Conservation (phyloP, 768 basidiomycete species). For the Pulveroboletus ravenelii region DNA sequence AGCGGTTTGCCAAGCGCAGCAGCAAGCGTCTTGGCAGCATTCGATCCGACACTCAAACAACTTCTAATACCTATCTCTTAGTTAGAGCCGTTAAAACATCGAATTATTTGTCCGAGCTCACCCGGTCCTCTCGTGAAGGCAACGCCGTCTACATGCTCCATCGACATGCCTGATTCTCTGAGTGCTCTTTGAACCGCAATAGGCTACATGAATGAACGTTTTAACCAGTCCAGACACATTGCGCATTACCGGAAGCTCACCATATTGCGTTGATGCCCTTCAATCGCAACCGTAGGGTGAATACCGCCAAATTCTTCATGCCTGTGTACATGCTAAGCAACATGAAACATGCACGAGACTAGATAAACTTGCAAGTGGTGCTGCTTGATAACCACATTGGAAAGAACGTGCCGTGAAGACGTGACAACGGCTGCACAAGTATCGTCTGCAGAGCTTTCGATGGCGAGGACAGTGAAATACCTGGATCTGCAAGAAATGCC, state of each 20-base stretch:
- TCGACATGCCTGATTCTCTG: slow-evolving; percentile 51
- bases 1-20: slow-evolving; percentile 73
- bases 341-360: not conserved
- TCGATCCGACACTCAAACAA: slow-evolving; percentile 73
- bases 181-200: slow-evolving; percentile 66
- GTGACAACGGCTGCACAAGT: slow-evolving; percentile 86
- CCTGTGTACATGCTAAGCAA: slow-evolving; percentile 2
- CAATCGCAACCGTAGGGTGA: slow-evolving; percentile 70
- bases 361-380: slow-evolving; percentile 46
- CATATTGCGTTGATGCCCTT: slow-evolving; percentile 77
- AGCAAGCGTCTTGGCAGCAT: slow-evolving; percentile 83
- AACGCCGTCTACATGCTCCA: slow-evolving; percentile 73
- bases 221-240: not conserved
- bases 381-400: slow-evolving; percentile 87
- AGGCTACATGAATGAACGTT: slow-evolving; percentile 45
- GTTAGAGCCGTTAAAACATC: not conserved
- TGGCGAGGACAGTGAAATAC: slow-evolving; percentile 56
- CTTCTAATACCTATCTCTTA: slow-evolving; percentile 60
- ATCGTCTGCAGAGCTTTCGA: slow-evolving; percentile 93
- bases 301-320: slow-evolving; percentile 55
- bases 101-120: slow-evolving; percentile 20
- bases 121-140: slow-evolving; percentile 91
- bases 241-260: slow-evolving; percentile 29
- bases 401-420: slow-evolving; percentile 61
- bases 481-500: not conserved